These are phyloP conservation scores for Macrophomina tecta DNA, from an alignment of 2,329 filamentous ascomycete species.

Conservation along the genomic window DNA sequence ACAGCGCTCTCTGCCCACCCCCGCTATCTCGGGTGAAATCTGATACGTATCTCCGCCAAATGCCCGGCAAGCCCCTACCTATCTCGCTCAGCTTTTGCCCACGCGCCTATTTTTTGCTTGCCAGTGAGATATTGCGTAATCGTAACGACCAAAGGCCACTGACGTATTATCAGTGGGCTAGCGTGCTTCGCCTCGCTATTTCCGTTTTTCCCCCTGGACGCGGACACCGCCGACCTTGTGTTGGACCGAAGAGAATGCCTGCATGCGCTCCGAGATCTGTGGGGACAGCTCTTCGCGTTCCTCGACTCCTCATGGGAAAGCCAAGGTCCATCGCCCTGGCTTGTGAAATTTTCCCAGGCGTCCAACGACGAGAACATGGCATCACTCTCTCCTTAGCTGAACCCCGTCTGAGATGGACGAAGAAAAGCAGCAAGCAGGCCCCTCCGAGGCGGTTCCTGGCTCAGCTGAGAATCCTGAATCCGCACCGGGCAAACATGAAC, in stretches of 20 bases:
- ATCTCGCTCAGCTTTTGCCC: neutral
- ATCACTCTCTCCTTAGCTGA: neutral
- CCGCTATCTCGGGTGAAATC: neutral
- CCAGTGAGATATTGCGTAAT: conserved; percentile 11
- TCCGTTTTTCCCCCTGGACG: neutral
- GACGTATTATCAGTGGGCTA: conserved; percentile 6
- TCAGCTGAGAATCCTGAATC: neutral
- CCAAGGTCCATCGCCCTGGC: neutral
- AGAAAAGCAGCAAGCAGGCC: conserved; percentile 17
- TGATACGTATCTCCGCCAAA: conserved; percentile 1
- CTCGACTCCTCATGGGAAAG: neutral
- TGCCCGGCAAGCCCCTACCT: neutral
- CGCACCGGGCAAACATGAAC: neutral
- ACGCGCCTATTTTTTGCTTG: neutral
- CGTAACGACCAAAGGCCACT: neutral
- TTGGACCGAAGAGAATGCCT: conserved; percentile 8
- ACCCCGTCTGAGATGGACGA: conserved; percentile 6
- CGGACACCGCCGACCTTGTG: neutral
- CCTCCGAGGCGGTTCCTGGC: neutral
- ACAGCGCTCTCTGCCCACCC: neutral
- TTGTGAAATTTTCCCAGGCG: neutral
- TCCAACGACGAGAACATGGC: neutral
- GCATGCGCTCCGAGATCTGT: conserved; percentile 13
- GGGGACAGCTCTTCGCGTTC: neutral
- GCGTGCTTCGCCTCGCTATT: neutral